phyloP scores from a whole-genome alignment of 768 basidiomycete genomes.

The Cystofilobasidium macerans region DNA sequence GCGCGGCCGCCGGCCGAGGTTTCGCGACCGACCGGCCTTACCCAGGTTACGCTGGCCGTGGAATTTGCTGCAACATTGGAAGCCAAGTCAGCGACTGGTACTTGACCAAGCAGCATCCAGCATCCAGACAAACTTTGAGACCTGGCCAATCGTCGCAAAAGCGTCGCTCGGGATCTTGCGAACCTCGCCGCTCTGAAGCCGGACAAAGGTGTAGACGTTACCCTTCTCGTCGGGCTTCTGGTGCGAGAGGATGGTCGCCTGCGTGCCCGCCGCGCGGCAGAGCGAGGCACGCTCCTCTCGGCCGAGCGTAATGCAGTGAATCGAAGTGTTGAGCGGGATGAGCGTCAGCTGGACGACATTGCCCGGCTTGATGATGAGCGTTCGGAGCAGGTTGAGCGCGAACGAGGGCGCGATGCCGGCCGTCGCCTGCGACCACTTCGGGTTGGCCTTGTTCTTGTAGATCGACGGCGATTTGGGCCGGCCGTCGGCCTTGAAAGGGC shows the following conservation, averaged over 20 bases:
- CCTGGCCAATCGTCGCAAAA: conserved; percentile 82
- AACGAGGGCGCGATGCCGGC: conserved; percentile 24
- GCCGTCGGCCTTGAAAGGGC: background rate
- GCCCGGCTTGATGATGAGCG: conserved; percentile 72
- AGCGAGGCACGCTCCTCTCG: conserved; percentile 67
- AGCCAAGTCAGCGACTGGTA: background rate
- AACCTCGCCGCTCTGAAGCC: conserved; percentile 84
- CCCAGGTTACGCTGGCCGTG: conserved; percentile 77
- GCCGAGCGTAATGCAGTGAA: conserved; percentile 72
- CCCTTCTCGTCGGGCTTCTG: conserved; percentile 44
- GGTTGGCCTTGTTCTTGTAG: conserved; percentile 26
- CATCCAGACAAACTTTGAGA: too few species aligned
- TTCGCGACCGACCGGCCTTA: conserved; percentile 80
- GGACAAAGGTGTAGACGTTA: conserved; percentile 66
- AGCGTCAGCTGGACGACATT: conserved; percentile 85
- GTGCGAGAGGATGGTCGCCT: conserved; percentile 67
- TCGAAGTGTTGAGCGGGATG: conserved; percentile 82
- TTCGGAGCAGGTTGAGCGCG: conserved; percentile 71
- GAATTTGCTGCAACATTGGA: conserved; percentile 42
- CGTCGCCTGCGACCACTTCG: background rate
- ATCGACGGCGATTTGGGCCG: conserved; percentile 29
- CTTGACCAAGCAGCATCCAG: too few species aligned
- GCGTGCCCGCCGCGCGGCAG: conserved; percentile 79
- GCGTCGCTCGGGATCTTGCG: conserved; percentile 61
- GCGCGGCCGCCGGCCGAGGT: conserved; percentile 71